Percentiles rank a stretch among this genome's conserved stretches.
phyloP scores from a whole-genome alignment of 352 stramenopile genomes.

The Phytophthora lateralis region DNA sequence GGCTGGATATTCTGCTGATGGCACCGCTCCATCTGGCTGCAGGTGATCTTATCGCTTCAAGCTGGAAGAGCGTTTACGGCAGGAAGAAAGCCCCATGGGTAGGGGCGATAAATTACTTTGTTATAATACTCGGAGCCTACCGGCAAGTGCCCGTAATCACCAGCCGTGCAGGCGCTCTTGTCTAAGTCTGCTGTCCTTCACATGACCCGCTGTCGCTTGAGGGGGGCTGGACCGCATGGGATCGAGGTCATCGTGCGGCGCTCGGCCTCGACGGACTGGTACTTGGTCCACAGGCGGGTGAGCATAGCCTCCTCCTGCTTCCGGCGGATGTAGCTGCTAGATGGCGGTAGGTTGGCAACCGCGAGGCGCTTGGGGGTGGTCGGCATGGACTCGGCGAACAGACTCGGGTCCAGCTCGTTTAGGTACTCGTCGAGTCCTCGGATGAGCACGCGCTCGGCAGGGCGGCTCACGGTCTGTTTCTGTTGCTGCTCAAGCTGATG shows the following conservation, averaged over 20 bases:
- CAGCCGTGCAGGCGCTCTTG: background rate
- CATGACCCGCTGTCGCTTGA: constrained; percentile 43
- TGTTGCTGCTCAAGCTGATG: constrained; percentile 40
- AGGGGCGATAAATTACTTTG: constrained; percentile 29
- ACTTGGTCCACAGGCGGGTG: constrained; percentile 25
- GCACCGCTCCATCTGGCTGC: constrained; percentile 1
- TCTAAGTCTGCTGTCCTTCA: constrained; percentile 27
- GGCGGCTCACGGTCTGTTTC: constrained; percentile 3
- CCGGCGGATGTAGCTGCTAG: constrained; percentile 45
- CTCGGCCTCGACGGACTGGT: constrained; percentile 26
- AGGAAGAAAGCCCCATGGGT: constrained; percentile 10
- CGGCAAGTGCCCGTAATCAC: constrained; percentile 10
- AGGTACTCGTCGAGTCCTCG: constrained; percentile 54
- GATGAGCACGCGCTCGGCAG: constrained; percentile 40
- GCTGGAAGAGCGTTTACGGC: constrained; percentile 20
- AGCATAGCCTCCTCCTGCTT: constrained; percentile 48
- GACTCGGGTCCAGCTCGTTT: constrained; percentile 56
- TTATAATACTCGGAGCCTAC: constrained; percentile 12
- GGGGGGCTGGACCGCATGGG: constrained; percentile 10
- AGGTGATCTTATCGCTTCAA: background rate
- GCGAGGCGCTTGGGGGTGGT: constrained; percentile 6
- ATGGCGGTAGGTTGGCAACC: constrained; percentile 29
- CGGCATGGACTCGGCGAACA: constrained; percentile 35
- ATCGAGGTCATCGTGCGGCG: constrained; percentile 14
- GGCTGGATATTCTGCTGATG: constrained; percentile 28